Conservation (phyloP, 495 filamentous ascomycete species). For the Glonium stellatum region DNA sequence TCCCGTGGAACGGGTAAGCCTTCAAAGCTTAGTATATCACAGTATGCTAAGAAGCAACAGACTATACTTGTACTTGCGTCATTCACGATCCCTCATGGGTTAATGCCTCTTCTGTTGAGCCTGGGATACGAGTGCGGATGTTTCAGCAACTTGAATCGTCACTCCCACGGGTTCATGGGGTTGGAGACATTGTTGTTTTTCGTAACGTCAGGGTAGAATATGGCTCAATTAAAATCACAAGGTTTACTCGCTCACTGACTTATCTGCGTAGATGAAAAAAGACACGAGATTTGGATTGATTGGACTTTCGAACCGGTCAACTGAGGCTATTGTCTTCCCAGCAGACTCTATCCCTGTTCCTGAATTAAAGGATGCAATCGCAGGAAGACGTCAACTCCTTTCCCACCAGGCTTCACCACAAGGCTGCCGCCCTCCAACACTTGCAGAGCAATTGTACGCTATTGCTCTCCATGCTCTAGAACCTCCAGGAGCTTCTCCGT, state of each 20-base stretch:
- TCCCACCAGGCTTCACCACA: not conserved
- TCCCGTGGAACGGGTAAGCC: conserved; percentile 41
- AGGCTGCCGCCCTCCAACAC: not conserved
- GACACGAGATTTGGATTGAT: not conserved
- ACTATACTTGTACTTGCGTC: conserved; percentile 28
- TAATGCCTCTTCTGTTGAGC: conserved; percentile 2
- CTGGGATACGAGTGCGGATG: conserved; percentile 22
- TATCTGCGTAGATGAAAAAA: not conserved
- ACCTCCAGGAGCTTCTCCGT: not conserved
- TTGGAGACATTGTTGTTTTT: conserved; percentile 32
- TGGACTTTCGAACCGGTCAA: not conserved
- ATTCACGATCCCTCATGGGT: conserved; percentile 20
- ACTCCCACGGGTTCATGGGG: conserved; percentile 22
- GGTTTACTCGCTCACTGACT: not conserved
- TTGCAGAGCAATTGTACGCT: conserved; percentile 27
- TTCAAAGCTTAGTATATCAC: conserved; percentile 39
- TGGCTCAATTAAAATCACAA: conserved; percentile 1
- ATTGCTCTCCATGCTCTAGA: conserved; percentile 18
- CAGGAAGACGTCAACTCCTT: conserved; percentile 1
- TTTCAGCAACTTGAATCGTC: conserved; percentile 14
- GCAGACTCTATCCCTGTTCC: conserved; percentile 19
- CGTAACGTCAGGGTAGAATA: conserved; percentile 25
- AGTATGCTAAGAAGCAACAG: conserved; percentile 27
- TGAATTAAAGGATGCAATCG: conserved; percentile 14
- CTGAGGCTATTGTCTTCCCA: conserved; percentile 15